Evolutionary conservation across 257 asterid species (phyloP), one percentile per base, ranked within the genome.

Genomic region (Solanum sejunctum): DNA sequence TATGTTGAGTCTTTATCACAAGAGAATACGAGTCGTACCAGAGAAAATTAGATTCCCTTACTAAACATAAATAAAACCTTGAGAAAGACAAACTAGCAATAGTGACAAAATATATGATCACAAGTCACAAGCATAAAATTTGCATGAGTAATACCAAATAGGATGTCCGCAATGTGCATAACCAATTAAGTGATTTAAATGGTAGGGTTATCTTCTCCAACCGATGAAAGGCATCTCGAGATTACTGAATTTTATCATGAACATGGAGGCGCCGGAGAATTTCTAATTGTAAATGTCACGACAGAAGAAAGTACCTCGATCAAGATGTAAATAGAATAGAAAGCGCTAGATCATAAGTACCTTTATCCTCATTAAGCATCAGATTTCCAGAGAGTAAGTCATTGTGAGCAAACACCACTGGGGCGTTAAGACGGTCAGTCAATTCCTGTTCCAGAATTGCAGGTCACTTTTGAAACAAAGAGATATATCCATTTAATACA

Each of bases 381-480:
- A 95, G 88, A 86, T 96, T 96, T 87, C 99, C 99, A 69, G 97
- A 95, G 83, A 96, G 98, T 69, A 96, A 89, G 89, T 95, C 99
- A 84, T 95, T 95, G 89, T 95, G 99, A 61, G 93, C 90, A 89
- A 36, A 96, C 69, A 95, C 94, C 67, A 95, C 93, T 10, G 98
- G 98, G 67, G 97, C 90, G 73, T 89, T 84, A 57, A 96, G 90
- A n/a, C 71, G 91, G 83, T 90, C 94, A 82, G 98, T 92, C 92
- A 94, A 85, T 85, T 87, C 98, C 99, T 94, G 97, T 88, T 86
- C 87, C 89, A 85, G 18, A 86, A 41, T 55, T 55, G 84, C 73
- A 86, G 51, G 1, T 47, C 12, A 16, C 26, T 72, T 71, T 23
- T 49, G 77, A 47, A 73, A 57, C 56, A 56, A 20, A 73, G n/a